phyloP scores from a whole-genome alignment of 2,329 filamentous ascomycete species.

The Pseudogymnoascus destructans region DNA sequence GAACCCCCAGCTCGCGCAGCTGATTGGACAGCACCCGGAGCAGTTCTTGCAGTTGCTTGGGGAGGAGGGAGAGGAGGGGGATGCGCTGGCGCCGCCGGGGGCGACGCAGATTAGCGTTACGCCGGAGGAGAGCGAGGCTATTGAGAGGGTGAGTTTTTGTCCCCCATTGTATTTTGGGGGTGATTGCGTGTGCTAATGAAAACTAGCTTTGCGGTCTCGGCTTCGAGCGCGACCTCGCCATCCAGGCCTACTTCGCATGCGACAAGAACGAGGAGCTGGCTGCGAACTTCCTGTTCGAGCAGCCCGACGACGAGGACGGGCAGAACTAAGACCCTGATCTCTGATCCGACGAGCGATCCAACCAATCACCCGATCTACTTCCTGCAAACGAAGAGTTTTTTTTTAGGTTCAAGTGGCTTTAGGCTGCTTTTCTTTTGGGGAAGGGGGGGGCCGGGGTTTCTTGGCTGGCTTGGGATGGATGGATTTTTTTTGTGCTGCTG shows the following conservation, averaged over 20 bases:
- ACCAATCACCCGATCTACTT: not conserved
- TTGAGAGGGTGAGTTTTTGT: constrained; percentile 63
- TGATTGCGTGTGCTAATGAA: constrained; percentile 16
- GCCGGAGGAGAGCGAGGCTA: constrained; percentile 91
- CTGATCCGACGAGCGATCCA: not conserved
- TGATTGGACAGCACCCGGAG: constrained; percentile 85
- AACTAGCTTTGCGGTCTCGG: constrained; percentile 75
- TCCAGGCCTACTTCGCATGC: constrained; percentile 97
- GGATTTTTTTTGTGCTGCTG: not conserved
- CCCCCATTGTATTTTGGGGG: constrained; percentile 9
- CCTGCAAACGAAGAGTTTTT: not conserved
- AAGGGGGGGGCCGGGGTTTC: not conserved
- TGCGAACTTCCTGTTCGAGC: constrained; percentile 95
- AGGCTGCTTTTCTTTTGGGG: not conserved
- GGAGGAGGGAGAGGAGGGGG: constrained; percentile 77
- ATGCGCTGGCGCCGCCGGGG: constrained; percentile 63
- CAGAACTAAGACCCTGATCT: constrained; percentile 28
- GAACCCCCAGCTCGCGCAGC: constrained; percentile 84
- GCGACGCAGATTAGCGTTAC: constrained; percentile 84
- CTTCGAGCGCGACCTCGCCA: constrained; percentile 84
- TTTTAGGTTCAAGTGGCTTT: not conserved
- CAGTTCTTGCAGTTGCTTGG: constrained; percentile 84
- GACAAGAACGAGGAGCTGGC: constrained; percentile 99
- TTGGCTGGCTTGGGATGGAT: not conserved
- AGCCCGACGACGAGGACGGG: constrained; percentile 71